These are phyloP conservation scores for Tephrocybe sp. DNA, from an alignment of 768 basidiomycete species.

Conservation along the genomic window DNA sequence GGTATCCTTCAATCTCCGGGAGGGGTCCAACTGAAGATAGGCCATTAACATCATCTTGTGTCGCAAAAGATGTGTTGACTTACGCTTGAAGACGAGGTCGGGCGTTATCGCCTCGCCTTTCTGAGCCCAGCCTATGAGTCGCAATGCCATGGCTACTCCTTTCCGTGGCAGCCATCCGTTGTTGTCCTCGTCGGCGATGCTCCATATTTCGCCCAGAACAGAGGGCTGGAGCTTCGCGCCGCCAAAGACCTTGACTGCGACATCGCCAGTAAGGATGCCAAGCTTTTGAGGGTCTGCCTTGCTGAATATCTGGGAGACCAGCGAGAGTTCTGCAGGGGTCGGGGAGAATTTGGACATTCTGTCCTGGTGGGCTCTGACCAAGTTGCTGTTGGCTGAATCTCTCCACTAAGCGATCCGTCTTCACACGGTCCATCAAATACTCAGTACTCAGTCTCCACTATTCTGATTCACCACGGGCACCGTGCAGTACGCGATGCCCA, in stretches of 20 bases:
- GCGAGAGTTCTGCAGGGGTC: conserved; percentile 49
- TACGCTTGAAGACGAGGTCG: conserved; percentile 71
- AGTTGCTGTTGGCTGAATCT: neutral
- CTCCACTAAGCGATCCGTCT: conserved; percentile 12
- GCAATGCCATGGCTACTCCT: conserved; percentile 83
- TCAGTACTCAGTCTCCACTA: too few species aligned
- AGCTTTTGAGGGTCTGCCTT: conserved; percentile 76
- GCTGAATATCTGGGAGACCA: conserved; percentile 73
- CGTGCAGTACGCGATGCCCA: neutral
- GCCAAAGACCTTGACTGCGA: conserved; percentile 84
- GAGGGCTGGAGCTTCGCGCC: conserved; percentile 79
- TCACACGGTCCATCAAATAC: conserved; percentile 20
- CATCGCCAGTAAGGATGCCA: conserved; percentile 86
- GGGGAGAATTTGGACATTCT: conserved; percentile 49
- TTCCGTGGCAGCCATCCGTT: conserved; percentile 90
- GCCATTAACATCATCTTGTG: conserved; percentile 14
- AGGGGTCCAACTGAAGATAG: conserved; percentile 72
- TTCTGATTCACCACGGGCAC: neutral
- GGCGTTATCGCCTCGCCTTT: conserved; percentile 70
- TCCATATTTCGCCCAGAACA: conserved; percentile 92
- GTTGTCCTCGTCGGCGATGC: conserved; percentile 88
- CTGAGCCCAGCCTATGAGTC: conserved; percentile 93
- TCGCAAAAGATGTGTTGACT: conserved; percentile 28
- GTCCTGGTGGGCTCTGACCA: conserved; percentile 20
- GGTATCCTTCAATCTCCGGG: conserved; percentile 75